Conservation (phyloP, 1,284 basidiomycete species). For the Apiotrichum sp. region DNA sequence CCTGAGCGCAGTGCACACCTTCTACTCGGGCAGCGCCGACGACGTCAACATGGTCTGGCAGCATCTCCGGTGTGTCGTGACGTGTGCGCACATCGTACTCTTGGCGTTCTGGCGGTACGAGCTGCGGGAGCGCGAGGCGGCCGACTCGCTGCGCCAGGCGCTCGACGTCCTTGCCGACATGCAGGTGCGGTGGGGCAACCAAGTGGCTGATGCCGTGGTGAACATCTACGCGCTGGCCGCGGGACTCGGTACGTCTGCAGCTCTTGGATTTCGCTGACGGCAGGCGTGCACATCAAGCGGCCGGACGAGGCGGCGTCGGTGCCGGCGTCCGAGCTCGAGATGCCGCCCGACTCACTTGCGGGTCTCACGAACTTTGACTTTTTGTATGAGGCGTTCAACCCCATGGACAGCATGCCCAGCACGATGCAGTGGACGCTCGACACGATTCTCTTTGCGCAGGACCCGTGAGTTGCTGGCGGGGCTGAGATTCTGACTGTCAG, state of each 20-base stretch:
- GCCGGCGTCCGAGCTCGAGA: not conserved
- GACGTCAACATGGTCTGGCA: conserved; percentile 13
- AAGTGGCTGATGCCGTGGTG: conserved; percentile 1
- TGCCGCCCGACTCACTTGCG: not conserved
- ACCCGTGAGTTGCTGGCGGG: not conserved
- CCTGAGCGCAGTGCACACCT: conserved; percentile 2
- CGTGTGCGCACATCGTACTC: conserved; percentile 18
- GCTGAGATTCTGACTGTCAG: too few relatives aligned
- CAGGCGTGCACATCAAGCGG: not conserved
- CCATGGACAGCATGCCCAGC: not conserved
- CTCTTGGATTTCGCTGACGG: not conserved
- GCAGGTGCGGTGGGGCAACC: conserved; percentile 10
- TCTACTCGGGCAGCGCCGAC: conserved; percentile 1
- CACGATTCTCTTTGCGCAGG: not conserved
- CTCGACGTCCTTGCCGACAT: conserved; percentile 9
- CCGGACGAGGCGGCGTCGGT: not conserved
- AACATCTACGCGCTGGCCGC: conserved; percentile 5
- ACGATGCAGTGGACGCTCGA: not conserved
- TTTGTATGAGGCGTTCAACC: too few relatives aligned
- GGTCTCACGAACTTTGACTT: not conserved
- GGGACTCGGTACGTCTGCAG: not conserved
- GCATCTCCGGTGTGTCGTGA: conserved; percentile 15
- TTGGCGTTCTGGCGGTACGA: conserved; percentile 16
- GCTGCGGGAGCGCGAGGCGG: conserved; percentile 14
- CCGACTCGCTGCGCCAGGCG: conserved; percentile 6